Percentiles rank a stretch among this genome's conserved stretches.
Conservation (phyloP, 2,329 filamentous ascomycete genomes). For the Exophiala sp. region DNA sequence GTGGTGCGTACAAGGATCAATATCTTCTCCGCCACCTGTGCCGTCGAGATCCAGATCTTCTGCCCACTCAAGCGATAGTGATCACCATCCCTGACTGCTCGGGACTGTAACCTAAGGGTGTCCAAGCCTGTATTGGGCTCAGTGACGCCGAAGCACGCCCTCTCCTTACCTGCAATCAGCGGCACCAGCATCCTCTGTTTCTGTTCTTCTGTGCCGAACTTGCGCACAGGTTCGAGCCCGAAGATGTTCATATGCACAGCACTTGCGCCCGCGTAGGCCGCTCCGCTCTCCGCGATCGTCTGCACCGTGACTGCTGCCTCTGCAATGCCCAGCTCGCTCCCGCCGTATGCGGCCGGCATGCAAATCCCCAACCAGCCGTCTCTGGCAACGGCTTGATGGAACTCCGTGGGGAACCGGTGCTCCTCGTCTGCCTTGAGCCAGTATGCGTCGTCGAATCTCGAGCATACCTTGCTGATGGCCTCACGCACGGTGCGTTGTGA, state of each 20-base stretch:
- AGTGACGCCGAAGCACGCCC: constrained; percentile 42
- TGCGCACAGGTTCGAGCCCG: constrained; percentile 42
- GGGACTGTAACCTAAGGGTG: too few relatives aligned
- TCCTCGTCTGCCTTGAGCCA: constrained; percentile 38
- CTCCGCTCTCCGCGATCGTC: constrained; percentile 43
- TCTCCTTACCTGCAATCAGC: constrained; percentile 38
- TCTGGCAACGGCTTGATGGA: constrained; percentile 38
- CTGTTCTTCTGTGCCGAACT: constrained; percentile 42
- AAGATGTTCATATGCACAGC: constrained; percentile 48
- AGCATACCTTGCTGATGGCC: constrained; percentile 42
- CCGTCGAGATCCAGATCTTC: constrained; percentile 45
- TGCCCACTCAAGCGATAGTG: constrained; percentile 37
- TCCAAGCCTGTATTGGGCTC: too few relatives aligned
- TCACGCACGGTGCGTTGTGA: constrained; percentile 41
- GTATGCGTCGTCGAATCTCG: constrained; percentile 40
- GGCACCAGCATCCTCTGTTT: constrained; percentile 38
- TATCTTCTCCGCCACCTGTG: constrained; percentile 42
- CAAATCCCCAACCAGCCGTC: constrained; percentile 45
- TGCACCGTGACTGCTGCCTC: constrained; percentile 47
- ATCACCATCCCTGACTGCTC: constrained; percentile 31
- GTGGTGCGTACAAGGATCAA: constrained; percentile 41
- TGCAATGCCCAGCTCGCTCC: constrained; percentile 39
- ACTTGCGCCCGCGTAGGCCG: constrained; percentile 40
- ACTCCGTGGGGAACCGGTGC: constrained; percentile 38
- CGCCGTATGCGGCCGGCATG: constrained; percentile 40